These are phyloP conservation scores for Stentor coeruleus DNA, from an alignment of 73 alveolate species.

Conservation along the genomic window DNA sequence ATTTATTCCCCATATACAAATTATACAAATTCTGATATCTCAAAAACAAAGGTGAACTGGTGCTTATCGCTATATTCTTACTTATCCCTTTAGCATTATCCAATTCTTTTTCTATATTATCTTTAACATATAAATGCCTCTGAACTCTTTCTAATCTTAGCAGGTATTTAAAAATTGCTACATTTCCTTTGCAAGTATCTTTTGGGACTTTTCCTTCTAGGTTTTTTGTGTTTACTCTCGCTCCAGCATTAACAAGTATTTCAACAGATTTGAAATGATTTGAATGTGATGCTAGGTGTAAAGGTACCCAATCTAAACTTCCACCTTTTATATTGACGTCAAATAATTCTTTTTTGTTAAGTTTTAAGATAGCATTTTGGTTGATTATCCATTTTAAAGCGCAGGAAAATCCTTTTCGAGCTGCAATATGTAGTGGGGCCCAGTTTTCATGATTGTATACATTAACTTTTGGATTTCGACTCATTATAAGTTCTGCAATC, in stretches of 20 bases:
- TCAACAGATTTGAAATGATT: conserved; percentile 20
- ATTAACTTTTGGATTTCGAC: conserved; percentile 10
- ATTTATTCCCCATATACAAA: too few species aligned
- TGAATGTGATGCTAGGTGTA: conserved; percentile 30
- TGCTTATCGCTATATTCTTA: not conserved
- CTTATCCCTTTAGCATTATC: too few species aligned
- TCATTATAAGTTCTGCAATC: conserved; percentile 20
- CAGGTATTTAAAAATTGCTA: conserved; percentile 5
- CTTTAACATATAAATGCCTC: not conserved
- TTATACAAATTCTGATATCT: too few species aligned
- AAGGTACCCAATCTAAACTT: conserved; percentile 25
- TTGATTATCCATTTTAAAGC: conserved; percentile 23
- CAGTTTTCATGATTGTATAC: conserved; percentile 10
- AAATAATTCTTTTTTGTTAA: not conserved
- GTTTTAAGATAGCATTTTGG: not conserved
- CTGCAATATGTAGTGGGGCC: conserved; percentile 36
- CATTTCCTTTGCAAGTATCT: conserved; percentile 2
- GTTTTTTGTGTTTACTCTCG: not conserved
- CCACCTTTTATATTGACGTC: conserved; percentile 30
- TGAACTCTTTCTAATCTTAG: conserved; percentile 3
- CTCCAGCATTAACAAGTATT: conserved; percentile 19
- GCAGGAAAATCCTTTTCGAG: conserved; percentile 9
- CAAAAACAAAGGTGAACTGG: not conserved
- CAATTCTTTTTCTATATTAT: too few species aligned
- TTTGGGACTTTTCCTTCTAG: conserved; percentile 17